Conservation (phyloP, 768 basidiomycete species). For the Crassisporium funariophilum region DNA sequence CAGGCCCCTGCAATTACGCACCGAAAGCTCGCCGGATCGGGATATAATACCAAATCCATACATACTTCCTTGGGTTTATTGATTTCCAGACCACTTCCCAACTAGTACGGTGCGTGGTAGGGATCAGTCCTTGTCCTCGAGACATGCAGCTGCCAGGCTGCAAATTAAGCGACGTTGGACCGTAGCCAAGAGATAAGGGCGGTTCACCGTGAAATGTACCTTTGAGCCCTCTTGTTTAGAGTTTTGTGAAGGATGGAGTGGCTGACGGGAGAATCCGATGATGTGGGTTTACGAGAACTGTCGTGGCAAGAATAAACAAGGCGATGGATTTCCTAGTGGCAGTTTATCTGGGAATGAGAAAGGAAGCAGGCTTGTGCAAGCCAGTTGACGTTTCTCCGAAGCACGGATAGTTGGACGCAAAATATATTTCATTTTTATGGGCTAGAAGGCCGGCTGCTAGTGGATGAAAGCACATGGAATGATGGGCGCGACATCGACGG, state of each 20-base stretch:
- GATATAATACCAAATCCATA: background rate
- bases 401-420: background rate
- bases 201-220: background rate
- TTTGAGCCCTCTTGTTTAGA: background rate
- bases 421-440: too few relatives aligned
- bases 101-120: too few relatives aligned
- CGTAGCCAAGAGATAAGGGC: background rate
- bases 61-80: background rate
- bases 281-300: background rate
- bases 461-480: background rate
- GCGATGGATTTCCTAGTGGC: too few relatives aligned
- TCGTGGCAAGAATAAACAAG: background rate
- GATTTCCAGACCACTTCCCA: too few relatives aligned
- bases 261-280: background rate
- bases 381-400: background rate
- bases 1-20: background rate
- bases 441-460: background rate
- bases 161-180: too few relatives aligned
- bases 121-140: too few relatives aligned
- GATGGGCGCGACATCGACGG: conserved; percentile 8
- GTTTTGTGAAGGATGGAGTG: background rate
- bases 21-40: background rate
- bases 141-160: background rate
- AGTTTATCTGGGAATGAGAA: too few relatives aligned
- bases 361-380: background rate